These are phyloP conservation scores for Trichomonascaceae sp. DNA, from an alignment of 1,139 yeast genomes.

Conservation along the genomic window DNA sequence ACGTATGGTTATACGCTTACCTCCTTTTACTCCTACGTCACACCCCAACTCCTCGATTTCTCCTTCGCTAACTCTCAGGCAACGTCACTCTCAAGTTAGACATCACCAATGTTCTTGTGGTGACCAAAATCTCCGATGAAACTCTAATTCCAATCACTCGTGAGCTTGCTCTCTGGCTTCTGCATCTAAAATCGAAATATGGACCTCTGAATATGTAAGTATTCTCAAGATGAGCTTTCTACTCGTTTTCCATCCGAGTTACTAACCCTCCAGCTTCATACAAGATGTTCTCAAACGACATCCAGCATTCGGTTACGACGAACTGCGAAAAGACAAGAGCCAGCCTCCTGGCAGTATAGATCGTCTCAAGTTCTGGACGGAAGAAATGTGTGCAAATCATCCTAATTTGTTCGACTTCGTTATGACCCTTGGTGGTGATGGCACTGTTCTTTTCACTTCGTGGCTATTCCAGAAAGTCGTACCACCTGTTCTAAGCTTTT, in stretches of 20 bases:
- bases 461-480: constrained; percentile 58
- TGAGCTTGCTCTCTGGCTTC: constrained; percentile 54
- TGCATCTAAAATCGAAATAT: constrained; percentile 35
- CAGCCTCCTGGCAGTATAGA: constrained; percentile 26
- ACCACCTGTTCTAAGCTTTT: constrained; percentile 79
- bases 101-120: constrained; percentile 54
- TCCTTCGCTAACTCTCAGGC: constrained; percentile 14
- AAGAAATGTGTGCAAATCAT: constrained; percentile 43
- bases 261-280: constrained; percentile 34
- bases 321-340: constrained; percentile 35
- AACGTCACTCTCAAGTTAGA: constrained; percentile 49
- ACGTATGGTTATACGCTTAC: too few relatives aligned
- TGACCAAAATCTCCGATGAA: constrained; percentile 65
- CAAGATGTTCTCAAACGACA: constrained; percentile 45
- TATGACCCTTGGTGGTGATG: constrained; percentile 73
- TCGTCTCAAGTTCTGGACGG: constrained; percentile 53
- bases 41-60: background rate
- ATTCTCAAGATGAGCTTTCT: background rate
- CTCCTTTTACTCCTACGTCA: too few relatives aligned
- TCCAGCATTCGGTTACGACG: constrained; percentile 41
- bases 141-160: constrained; percentile 50
- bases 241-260: background rate
- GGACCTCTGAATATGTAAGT: constrained; percentile 34
- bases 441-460: constrained; percentile 70
- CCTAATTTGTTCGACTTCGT: constrained; percentile 51